Base-by-base conservation (phyloP, 2,329 filamentous ascomycete genomes). In the Paramyrothecium roridum region DNA sequence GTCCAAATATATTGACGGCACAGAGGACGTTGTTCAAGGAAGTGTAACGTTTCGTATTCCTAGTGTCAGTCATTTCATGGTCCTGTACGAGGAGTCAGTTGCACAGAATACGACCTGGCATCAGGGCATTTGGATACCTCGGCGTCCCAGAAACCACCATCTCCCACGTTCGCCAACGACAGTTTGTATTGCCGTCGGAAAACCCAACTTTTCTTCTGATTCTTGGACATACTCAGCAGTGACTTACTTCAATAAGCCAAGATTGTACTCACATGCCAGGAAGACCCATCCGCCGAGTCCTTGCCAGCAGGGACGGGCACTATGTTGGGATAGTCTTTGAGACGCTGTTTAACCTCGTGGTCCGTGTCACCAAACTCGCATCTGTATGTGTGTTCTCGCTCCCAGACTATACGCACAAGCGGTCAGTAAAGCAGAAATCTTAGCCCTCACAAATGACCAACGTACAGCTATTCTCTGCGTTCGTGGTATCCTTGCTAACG, bases 1-100 rank as follows among this genome's bases (percentile, higher is more conserved):
- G 21, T 40, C 26, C 54, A 43, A 55, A 55, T 22, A 52, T 55
- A 40, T 55, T 55, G 26, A 52, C 43, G 21, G 54, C 54, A 23
- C 54, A 55, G 21, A 55, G 26, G 40, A 55, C 11, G 54, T 30
- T 30, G 10, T 30, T 30, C 26, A 30, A 10, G 4, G 49, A 54
- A 16, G 22, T 22, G 23, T 52, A 52, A 33, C 50, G 2, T 21
- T 55, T 22, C 16, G 17, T 22, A 21, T 46, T 52, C 19, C 33
- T 16, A 4, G 26, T 6, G 10, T 30, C 26, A 30, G 26, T 30
- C 26, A 30, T 30, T 30, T 30, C 26, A 10, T 30, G 21, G 45
- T 52, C n/a, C 22, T 52, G 50, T 46, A 33, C 17, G 33, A 22
- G 34, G 30, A n/a, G 20, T 33, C 45, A 43, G 19, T 22, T 43